These are phyloP conservation scores for Solanum hybrid DNA, from an alignment of 305 asterid genomes.

Conservation along the genomic window DNA sequence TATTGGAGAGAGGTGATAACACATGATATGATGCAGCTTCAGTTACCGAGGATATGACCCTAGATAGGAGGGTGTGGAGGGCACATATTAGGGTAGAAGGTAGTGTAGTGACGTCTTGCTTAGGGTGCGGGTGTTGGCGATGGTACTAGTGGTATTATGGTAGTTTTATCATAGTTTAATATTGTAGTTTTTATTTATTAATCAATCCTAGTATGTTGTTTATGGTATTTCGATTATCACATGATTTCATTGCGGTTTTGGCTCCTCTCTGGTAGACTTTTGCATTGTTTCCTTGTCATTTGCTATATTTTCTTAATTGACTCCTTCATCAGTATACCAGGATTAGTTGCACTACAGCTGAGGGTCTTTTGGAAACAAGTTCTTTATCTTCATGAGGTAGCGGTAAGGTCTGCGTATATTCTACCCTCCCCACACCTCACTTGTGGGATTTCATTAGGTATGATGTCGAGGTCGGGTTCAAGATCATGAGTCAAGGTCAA, in stretches of 20 bases:
- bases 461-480: not conserved
- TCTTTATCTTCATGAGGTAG: too few species aligned
- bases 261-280: not conserved
- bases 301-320: not conserved
- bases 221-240: not conserved
- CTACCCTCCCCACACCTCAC: not conserved
- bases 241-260: not conserved
- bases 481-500: not conserved
- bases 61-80: not conserved
- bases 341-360: not conserved
- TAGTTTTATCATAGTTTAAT: not conserved
- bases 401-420: too few species aligned
- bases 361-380: not conserved
- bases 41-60: not conserved
- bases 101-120: not conserved
- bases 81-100: not conserved
- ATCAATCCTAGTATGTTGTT: not conserved
- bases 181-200: not conserved
- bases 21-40: not conserved
- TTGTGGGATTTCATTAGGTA: not conserved
- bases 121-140: not conserved
- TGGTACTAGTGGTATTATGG: not conserved
- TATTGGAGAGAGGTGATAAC: not conserved
- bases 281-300: not conserved
- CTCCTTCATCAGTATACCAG: not conserved